Conservation (phyloP, 768 basidiomycete species). For the Xerocomellus intermedius region DNA sequence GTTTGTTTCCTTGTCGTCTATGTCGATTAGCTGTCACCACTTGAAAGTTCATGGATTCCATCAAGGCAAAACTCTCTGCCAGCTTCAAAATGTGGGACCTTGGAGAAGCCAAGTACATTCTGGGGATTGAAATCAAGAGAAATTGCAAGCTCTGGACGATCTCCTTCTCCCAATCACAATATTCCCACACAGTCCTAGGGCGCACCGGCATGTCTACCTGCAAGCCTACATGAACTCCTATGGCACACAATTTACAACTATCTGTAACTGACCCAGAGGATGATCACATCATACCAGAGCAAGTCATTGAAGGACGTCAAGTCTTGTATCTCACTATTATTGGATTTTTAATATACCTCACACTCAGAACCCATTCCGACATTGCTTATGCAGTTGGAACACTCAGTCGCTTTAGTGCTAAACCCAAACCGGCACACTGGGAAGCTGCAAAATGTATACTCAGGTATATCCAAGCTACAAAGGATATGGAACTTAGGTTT, state of each 20-base stretch:
- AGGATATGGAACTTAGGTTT: constrained; percentile 1
- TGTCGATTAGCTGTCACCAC: background rate
- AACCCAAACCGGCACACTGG: background rate
- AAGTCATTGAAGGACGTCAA: background rate
- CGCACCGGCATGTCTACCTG: constrained; percentile 1
- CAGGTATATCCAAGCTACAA: background rate
- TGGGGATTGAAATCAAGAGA: constrained; percentile 33
- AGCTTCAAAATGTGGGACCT: constrained; percentile 3
- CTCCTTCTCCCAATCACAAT: constrained; percentile 27
- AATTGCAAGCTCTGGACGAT: constrained; percentile 25
- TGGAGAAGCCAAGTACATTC: constrained; percentile 20
- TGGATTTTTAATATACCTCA: constrained; percentile 1
- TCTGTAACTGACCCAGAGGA: background rate
- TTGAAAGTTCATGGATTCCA: background rate
- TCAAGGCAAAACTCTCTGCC: background rate
- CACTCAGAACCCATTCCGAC: background rate
- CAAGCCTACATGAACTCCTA: constrained; percentile 2
- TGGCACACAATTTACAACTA: background rate
- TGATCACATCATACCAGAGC: background rate
- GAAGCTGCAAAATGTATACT: background rate
- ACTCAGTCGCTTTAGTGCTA: background rate
- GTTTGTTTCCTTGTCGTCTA: constrained; percentile 3
- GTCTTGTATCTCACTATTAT: background rate
- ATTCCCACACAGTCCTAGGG: constrained; percentile 11
- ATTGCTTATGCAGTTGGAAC: background rate